Evolutionary conservation across 768 basidiomycete species (phyloP).

Genomic region (Termitomyces sp.): DNA sequence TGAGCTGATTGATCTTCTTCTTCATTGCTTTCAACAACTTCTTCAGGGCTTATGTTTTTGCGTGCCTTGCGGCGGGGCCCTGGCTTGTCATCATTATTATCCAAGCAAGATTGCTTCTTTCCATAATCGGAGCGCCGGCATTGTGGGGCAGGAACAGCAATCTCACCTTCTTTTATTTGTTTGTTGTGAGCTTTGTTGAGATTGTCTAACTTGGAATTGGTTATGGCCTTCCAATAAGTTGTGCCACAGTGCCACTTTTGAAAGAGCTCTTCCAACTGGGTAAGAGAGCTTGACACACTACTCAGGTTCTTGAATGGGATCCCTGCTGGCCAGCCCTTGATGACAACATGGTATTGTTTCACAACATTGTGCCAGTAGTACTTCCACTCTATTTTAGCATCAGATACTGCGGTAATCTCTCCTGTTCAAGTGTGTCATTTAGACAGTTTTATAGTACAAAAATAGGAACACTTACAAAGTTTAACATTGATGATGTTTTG

Average conservation of each 20-base stretch:
- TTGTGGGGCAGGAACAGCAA: neutral
- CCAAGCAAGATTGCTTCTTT: no score
- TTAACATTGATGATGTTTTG: neutral
- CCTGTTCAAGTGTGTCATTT: no score
- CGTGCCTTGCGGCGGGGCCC: no score
- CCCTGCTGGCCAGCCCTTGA: constrained; percentile 14
- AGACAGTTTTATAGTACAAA: no score
- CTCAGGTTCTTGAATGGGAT: constrained; percentile 19
- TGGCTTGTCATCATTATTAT: no score
- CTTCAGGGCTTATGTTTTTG: no score
- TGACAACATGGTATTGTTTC: neutral
- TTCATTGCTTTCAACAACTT: no score
- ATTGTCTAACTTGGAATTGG: constrained; percentile 6
- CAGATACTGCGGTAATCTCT: no score
- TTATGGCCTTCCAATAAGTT: constrained; percentile 12
- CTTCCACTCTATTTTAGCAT: no score
- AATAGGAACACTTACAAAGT: constrained; percentile 1
- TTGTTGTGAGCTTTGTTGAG: neutral
- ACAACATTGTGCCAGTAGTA: no score
- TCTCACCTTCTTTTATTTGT: constrained; percentile 5
- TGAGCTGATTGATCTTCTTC: no score
- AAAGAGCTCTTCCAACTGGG: no score
- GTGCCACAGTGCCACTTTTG: neutral
- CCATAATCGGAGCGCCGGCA: neutral
- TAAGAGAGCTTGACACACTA: constrained; percentile 5